These are phyloP conservation scores for Coemansia asiatica DNA, from an alignment of 192 early-diverging fungal species.

Conservation along the genomic window DNA sequence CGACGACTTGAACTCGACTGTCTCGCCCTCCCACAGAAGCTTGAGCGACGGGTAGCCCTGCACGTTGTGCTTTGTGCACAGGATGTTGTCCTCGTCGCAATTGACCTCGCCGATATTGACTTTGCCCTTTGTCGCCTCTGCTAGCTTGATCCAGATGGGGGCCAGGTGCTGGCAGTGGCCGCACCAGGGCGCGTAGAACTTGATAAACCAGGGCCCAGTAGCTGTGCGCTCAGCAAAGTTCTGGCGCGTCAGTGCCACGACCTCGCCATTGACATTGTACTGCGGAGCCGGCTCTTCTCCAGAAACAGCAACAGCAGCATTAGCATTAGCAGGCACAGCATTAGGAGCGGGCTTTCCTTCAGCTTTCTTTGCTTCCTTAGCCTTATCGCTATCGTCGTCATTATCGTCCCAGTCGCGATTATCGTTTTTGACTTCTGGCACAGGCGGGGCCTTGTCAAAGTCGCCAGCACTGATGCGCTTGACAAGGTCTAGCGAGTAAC, in stretches of 20 bases:
- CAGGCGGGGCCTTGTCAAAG: conserved; percentile 21
- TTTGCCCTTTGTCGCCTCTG: conserved; percentile 58
- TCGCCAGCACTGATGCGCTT: conserved; percentile 29
- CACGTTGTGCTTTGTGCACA: conserved; percentile 69
- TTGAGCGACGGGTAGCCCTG: conserved; percentile 86
- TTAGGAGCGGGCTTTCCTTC: not conserved
- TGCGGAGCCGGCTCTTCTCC: conserved; percentile 5
- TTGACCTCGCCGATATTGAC: conserved; percentile 86
- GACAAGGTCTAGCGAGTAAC: conserved; percentile 44
- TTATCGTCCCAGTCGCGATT: conserved; percentile 43
- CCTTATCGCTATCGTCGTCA: not conserved
- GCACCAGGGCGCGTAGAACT: conserved; percentile 92
- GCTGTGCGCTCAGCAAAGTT: conserved; percentile 59
- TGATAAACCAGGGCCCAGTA: conserved; percentile 76
- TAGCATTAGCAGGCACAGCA: too few species aligned
- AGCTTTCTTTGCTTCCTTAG: not conserved
- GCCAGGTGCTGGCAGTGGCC: conserved; percentile 83
- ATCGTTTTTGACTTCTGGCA: conserved; percentile 40
- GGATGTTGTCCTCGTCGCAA: conserved; percentile 64
- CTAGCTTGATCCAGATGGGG: conserved; percentile 76
- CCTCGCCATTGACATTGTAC: conserved; percentile 59
- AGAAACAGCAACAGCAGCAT: not conserved
- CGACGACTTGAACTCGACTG: conserved; percentile 43
- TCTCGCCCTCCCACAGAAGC: conserved; percentile 59
- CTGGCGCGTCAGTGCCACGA: conserved; percentile 57